Percentiles rank a stretch among this genome's conserved stretches.
Conservation (phyloP, 2,329 filamentous ascomycete species). For the Xylaria sp. region DNA sequence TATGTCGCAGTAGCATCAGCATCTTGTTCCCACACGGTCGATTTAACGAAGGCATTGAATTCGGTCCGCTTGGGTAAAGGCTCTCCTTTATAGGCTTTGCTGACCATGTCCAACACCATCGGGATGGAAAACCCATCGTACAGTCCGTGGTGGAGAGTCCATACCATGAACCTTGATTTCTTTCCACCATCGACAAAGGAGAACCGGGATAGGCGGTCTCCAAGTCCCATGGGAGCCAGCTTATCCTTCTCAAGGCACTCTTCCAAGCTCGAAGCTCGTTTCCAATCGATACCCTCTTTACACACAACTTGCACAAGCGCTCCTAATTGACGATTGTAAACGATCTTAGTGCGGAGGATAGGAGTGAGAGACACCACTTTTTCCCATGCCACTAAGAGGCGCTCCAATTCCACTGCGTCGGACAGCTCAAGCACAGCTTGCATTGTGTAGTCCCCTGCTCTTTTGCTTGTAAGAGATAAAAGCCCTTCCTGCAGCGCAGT, state of each 20-base stretch:
- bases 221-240: neutral
- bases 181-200: slow-evolving; percentile 6
- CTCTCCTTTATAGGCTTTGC: slow-evolving; percentile 4
- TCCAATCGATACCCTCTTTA: neutral
- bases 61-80: neutral
- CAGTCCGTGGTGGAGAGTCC: slow-evolving; percentile 7
- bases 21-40: neutral
- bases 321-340: slow-evolving; percentile 1
- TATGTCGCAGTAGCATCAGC: slow-evolving; percentile 1
- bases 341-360: slow-evolving; percentile 4
- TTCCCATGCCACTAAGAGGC: neutral
- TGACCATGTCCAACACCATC: slow-evolving; percentile 2
- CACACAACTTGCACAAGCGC: slow-evolving; percentile 1
- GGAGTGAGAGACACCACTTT: slow-evolving; percentile 1
- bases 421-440: slow-evolving; percentile 9
- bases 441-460: slow-evolving; percentile 2
- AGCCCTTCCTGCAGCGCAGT: slow-evolving; percentile 7
- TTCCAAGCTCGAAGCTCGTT: neutral
- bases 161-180: slow-evolving; percentile 2
- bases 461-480: neutral
- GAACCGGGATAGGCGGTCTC: neutral
- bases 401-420: neutral
- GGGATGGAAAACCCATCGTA: neutral
- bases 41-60: slow-evolving; percentile 5
- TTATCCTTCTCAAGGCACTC: neutral